A percentile compares a stretch with the other conserved stretches of the same genome.
phyloP scores from a whole-genome alignment of 2,329 filamentous ascomycete species.

The Macrophomina pseudophaseolina region DNA sequence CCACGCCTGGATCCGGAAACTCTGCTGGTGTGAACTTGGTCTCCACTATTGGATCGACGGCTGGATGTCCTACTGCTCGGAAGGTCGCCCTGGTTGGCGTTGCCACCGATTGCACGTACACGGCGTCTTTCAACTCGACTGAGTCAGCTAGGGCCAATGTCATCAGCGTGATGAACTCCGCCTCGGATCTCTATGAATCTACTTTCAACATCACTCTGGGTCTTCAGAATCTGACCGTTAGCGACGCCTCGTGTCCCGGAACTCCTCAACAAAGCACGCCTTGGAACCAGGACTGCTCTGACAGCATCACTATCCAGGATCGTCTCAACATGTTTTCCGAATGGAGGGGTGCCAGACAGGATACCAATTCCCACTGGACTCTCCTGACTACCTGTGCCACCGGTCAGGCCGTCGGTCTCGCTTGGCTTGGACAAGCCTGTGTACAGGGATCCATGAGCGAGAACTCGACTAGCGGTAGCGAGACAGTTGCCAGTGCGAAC shows the following conservation, averaged over 20 bases:
- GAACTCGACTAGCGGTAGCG: conserved; percentile 51
- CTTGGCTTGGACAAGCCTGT: conserved; percentile 91
- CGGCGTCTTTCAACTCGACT: conserved; percentile 69
- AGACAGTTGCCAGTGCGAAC: conserved; percentile 84
- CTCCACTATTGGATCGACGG: conserved; percentile 76
- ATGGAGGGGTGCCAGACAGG: conserved; percentile 80
- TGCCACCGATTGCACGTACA: conserved; percentile 92
- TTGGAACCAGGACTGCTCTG: conserved; percentile 82
- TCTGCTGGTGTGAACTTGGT: conserved; percentile 79
- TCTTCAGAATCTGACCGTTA: conserved; percentile 82
- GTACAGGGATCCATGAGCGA: conserved; percentile 56
- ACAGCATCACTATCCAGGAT: conserved; percentile 67
- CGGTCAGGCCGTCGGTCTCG: conserved; percentile 82
- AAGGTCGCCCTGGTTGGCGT: conserved; percentile 91
- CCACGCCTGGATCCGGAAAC: conserved; percentile 71
- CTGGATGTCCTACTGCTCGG: conserved; percentile 87
- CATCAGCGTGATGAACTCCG: conserved; percentile 81
- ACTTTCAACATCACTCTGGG: conserved; percentile 96
- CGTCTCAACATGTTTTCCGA: conserved; percentile 86
- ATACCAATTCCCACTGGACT: conserved; percentile 93
- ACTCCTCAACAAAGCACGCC: conserved; percentile 68
- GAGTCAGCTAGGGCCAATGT: conserved; percentile 73
- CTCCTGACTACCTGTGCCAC: conserved; percentile 82
- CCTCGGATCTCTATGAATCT: conserved; percentile 84
- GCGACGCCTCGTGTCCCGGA: conserved; percentile 74